Evolutionary conservation across 2,329 filamentous ascomycete species (phyloP), one percentile per base, ranked within the genome.

Genomic region (Hortaea werneckii): DNA sequence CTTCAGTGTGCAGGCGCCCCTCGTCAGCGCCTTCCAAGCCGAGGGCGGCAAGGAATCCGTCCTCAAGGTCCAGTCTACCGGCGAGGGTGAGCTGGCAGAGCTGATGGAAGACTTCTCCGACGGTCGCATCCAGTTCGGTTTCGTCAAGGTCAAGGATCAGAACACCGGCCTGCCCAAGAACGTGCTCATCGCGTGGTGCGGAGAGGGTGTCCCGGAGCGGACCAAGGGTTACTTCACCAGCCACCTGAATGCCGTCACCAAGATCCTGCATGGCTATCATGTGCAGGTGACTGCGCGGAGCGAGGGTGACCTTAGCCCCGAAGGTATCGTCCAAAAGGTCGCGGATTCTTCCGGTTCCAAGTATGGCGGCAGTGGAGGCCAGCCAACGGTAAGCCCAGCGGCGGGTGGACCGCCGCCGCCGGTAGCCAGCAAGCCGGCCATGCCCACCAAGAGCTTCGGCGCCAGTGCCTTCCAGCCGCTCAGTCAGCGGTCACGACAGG

Each of bases 181-280:
- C 64, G 87, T 94, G 49, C 76, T 98, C 55, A 87, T 98, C 63
- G 89, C 85, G 55, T 98, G 92, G 85, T 98, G 92, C 66, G 92
- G 92, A 55, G 90, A 94, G 62, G 92, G 92, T 57, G 92, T 98
- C 11, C 92, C 92, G n/a, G 92, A 98, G 70, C 78, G 90, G 59
- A 96, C 90, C 50, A 98, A 96, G 70, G 92, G 92, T 54, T 96
- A 96, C 70, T 98, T 98, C 65, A 95, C 87, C 55, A 95, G 88
- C 69, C 90, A 98, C 68, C 73, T 92, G 41, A 82, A 85, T 50
- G 83, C 87, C 41, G 88, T 96, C 34, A 82, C 88, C 51, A 95
- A 95, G 69, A 76, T 95, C 56, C 78, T 98, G 37, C 89, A 95
- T 70, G 82, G 92, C 55, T 98, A 96, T 67, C 92, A 98, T 65